Evolutionary conservation across 2,329 filamentous ascomycete genomes (phyloP), one percentile per base, ranked within the genome.

Genomic region (Knufia petricola): DNA sequence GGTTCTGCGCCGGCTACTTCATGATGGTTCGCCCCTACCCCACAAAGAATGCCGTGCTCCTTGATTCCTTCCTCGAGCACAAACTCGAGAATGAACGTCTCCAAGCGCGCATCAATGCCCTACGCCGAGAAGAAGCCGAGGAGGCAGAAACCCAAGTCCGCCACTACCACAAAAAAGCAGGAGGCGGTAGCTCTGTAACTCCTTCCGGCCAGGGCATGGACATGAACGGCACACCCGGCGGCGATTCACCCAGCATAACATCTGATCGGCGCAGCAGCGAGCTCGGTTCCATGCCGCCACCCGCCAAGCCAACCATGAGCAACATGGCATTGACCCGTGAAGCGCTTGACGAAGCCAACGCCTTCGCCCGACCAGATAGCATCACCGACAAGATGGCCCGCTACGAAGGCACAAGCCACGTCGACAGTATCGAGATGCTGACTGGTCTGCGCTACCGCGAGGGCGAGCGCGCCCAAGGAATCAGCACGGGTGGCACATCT

Each of bases 31-130:
- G 89, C 17, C 86, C 86, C 1, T 95, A 95, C 64, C 88, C 87
- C 3, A 94, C 85, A 24, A 89, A 85, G 67, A 94, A 90, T 61
- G 83, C 87, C 1, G 79, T 78, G 2, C 74, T 95, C 9, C 74
- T 95, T 17, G 89, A 96, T 67, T 94, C 88, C 0, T 95, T 95
- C 60, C 73, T 96, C 23, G 90, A 96, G 64, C 89, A 95, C 69
- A 95, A 95, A 67, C 90, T 95, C 48, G 90, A 95, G 65, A 95
- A 95, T 60, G 88, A 95, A 69, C 79, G 89, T 3, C 68, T 96
- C 42, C 81, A 80, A 60, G 84, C 87, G 58, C 81, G 87, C 37
- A 94, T 96, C 53, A 81, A 84, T 15, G 87, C 94, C 66, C 72
- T 95, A 48, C 86, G 85, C 57, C 77, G 78, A 52, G 90, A 95